Evolutionary conservation across 1,139 yeast genomes (phyloP), one percentile per base, ranked within the genome.

Genomic region (Candida albicans): DNA sequence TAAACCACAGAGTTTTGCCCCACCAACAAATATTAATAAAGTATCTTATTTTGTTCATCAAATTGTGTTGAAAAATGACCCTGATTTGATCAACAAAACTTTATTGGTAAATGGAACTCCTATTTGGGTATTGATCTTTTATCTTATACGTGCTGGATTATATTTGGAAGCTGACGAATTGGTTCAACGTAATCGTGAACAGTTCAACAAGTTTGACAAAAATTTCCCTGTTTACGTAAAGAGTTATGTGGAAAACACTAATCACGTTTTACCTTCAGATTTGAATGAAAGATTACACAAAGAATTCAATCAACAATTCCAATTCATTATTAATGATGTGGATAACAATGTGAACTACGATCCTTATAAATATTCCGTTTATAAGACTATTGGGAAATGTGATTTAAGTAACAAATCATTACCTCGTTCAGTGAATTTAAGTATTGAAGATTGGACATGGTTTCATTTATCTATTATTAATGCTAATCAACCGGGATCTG

Each of bases 401-500:
- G 96, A 90, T 53, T 69, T 87, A 50, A 72, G 83, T 8, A 81
- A 84, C 55, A 88, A 87, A 58, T 75, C 81, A n/a, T 75, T 91
- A 43, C 95, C 96, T 2, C 71, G 76, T 25, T 59, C 70, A 1
- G 84, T 93, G 39, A 82, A 91, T 36, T 67, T 83, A 37, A 87
- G 95, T 48, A 80, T 91, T 42, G 99, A 93, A 62, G 99, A 93
- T 65, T 93, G 99, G 99, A 65, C 91, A 43, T 93, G 99, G 99
- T 80, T 87, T 60, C 97, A 93, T 64, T 75, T 93, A 45, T 78
- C 84, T 58, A 73, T 91, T 28, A 80, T 87, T 13, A 81, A 84
- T 47, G 95, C 87, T 54, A 65, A 50, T 53, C 58, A 35, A 46
- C 47, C 45, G 14, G 53, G 52, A 33, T 56, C 62, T 26, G 65